Evolutionary conservation across 192 early-diverging fungal genomes (phyloP), one percentile per base, ranked within the genome.

Genomic region (Haplosporangium gracile): DNA sequence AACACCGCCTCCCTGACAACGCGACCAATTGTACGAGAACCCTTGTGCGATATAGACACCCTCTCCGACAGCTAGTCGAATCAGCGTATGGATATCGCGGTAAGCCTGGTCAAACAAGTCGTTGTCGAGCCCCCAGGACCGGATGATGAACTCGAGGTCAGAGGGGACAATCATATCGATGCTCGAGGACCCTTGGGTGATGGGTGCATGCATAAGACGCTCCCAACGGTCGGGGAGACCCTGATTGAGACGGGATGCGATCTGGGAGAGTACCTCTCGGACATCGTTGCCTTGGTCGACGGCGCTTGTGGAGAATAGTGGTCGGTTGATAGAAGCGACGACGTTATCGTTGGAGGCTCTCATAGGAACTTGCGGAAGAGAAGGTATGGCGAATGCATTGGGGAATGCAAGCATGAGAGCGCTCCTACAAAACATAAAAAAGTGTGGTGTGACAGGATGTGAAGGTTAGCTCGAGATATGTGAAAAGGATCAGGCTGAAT

Each of bases 181-280:
- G 68, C 38, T 51, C 4, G 74, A 72, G 38, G 49, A 60, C 9
- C 80, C 80, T 32, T 42, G 22, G 26, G 74, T 76, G 49, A 36
- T 22, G 10, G 80, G 80, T 24, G 74, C 32, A 24, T 75, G 80
- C 22, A 76, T 22, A 29, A 82, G 74, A 40, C 80, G 45, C 63
- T 82, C 80, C 80, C 80, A 82, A 5, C 69, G 49, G 16, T 42
- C 74, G 13, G 80, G 80, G 40, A 70, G 49, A 42, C 74, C 74
- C 47, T 38, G 74, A 42, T 82, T 42, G 26, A 82, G 80, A 49
- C 71, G 34, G 39, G 65, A 32, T 13, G 78, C 78, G 32, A 72
- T 79, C 39, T 72, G 70, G 9, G 70, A 72, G 2, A 72, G 40
- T 40, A 72, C 70, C 43, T 72, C 70, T 43, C 43, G 70, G 34